Base-by-base conservation (phyloP, 2,329 filamentous ascomycete genomes). In the Aspergillus brunneoviolaceus region DNA sequence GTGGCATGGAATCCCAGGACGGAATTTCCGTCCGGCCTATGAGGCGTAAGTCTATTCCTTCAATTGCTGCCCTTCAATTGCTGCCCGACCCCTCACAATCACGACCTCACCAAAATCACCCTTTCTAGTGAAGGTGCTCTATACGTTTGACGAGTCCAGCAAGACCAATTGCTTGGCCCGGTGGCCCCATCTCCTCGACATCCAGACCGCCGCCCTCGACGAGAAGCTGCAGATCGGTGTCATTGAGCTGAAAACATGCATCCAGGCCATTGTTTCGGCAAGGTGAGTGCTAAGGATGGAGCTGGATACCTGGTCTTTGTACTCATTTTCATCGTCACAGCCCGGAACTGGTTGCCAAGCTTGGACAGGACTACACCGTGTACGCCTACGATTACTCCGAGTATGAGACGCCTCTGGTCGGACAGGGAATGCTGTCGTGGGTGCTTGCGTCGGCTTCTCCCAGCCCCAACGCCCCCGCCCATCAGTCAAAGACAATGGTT, bases 301-400 rank as follows among this genome's bases (percentile, higher is more conserved):
- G 31, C 19, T 29, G 55, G 60, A 55, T 33, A 21, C 19, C 25
- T 48, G 23, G 27, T 25, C 23, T 39, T 55, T 29, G 39, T 56
- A 52, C 49, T 51, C 42, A 50, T 47, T 49, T 23, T 23, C 54
- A 48, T 42, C 60, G 63, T 59, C 59, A 50, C 60, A 98, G 95
- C 73, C 95, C 95, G 42, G 95, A 99, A 78, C 84, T 99, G 50
- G 81, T 92, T 51, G 85, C 86, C 72, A 81, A 89, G 81, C 73
- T 89, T 61, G 83, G 89, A 78, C 79, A 85, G 76, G 93, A 99
- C 78, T 99, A 95, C 78, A 95, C 92, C n/a, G 88, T 99, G 59
- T 99, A 99, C 77, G 92, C 94, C 31, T 91, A 92, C 79, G 95
- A 99, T 76, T 98, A 94, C 76, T 97, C 95, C 12, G 95, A 99